phyloP scores from a whole-genome alignment of 1,139 yeast genomes.

The Hansenula sp. region DNA sequence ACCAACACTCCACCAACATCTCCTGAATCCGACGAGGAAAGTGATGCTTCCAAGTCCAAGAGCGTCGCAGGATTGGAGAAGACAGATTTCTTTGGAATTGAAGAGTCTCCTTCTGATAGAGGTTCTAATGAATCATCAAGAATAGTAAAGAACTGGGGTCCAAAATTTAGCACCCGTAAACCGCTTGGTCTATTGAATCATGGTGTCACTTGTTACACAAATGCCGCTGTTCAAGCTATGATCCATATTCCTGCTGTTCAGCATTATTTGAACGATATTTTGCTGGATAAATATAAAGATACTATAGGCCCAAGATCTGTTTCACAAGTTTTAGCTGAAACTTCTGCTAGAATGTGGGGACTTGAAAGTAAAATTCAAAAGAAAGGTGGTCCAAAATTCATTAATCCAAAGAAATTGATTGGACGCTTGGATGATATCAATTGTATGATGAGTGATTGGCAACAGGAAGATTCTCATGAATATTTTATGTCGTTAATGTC shows the following conservation, averaged over 20 bases:
- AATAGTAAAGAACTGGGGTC: constrained; percentile 60
- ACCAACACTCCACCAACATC: constrained; percentile 20
- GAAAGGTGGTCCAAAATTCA: constrained; percentile 33
- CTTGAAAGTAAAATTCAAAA: constrained; percentile 31
- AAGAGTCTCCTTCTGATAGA: constrained; percentile 48
- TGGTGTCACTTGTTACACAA: constrained; percentile 96
- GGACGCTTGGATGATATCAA: constrained; percentile 77
- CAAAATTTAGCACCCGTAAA: constrained; percentile 34
- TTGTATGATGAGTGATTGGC: constrained; percentile 96
- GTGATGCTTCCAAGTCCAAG: constrained; percentile 10
- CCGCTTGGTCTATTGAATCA: constrained; percentile 85
- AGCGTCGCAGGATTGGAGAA: constrained; percentile 23
- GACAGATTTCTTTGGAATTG: constrained; percentile 40
- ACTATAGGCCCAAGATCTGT: constrained; percentile 57
- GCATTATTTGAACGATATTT: constrained; percentile 71
- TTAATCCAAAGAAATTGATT: constrained; percentile 74
- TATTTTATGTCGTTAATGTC: constrained; percentile 90
- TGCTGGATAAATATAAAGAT: constrained; percentile 44
- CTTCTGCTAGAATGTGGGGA: constrained; percentile 64
- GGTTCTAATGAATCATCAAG: constrained; percentile 57
- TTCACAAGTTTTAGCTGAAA: constrained; percentile 67
- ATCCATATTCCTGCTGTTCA: constrained; percentile 89
- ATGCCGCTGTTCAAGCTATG: constrained; percentile 88
- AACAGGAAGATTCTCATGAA: constrained; percentile 97
- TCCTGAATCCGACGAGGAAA: constrained; percentile 21